Conservation (phyloP, 2,329 filamentous ascomycete genomes). For the Coniochaeta hoffmannii region DNA sequence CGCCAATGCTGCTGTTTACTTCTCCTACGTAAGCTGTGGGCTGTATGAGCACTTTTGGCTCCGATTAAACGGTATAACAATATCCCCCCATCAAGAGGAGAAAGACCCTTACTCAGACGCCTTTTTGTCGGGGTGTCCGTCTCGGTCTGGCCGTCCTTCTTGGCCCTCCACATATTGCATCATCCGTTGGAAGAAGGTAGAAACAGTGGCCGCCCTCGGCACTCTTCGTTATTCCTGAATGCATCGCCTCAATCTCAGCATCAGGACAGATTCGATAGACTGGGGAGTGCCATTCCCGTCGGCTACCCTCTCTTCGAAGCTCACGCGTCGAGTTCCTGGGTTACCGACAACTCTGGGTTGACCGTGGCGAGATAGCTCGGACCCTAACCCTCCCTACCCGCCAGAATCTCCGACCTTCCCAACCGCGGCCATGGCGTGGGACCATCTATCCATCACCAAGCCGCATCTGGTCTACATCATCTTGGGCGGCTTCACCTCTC, state of each 20-base stretch:
- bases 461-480: constrained; percentile 98
- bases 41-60: not conserved
- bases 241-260: not conserved
- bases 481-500: constrained; percentile 89
- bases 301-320: not conserved
- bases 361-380: not conserved
- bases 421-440: constrained; percentile 60
- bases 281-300: not conserved
- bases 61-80: not conserved
- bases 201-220: not conserved
- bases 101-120: not conserved
- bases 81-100: not conserved
- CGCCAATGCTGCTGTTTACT: not conserved
- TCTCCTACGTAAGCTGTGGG: not conserved
- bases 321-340: not conserved
- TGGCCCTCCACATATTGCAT: not conserved
- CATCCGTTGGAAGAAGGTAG: not conserved
- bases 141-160: not conserved
- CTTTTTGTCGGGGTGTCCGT: not conserved
- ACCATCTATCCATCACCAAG: constrained; percentile 78
- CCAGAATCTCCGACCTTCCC: not conserved
- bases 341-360: not conserved
- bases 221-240: not conserved
- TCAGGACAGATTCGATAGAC: not conserved
- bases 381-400: not conserved